Conservation (phyloP, 768 basidiomycete species). For the Hericium rajendrae region DNA sequence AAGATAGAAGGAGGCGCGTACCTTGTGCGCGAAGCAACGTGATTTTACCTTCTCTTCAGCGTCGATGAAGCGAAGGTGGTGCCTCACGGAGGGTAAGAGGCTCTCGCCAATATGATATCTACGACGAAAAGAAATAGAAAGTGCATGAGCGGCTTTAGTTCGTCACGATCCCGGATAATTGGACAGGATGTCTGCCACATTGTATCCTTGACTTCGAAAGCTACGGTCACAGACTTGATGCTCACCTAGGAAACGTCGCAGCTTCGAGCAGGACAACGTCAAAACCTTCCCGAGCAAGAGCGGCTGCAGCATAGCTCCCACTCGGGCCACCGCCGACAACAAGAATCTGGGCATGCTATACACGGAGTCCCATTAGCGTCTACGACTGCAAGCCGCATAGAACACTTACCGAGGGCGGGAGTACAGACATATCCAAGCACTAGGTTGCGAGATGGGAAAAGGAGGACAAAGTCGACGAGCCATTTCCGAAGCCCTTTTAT, state of each 20-base stretch:
- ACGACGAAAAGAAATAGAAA: neutral
- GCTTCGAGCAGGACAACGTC: slow-evolving; percentile 50
- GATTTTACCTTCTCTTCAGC: slow-evolving; percentile 33
- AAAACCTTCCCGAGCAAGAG: slow-evolving; percentile 46
- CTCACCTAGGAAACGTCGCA: slow-evolving; percentile 44
- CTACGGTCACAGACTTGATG: neutral
- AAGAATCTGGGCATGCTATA: slow-evolving; percentile 27
- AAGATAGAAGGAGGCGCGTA: slow-evolving; percentile 12
- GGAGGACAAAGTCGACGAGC: no score
- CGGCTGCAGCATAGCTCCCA: slow-evolving; percentile 46
- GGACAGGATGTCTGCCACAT: neutral
- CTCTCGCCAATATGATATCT: slow-evolving; percentile 44
- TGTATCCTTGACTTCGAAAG: no score
- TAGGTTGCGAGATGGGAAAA: no score
- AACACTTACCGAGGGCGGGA: neutral
- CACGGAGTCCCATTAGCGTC: neutral
- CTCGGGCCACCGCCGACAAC: slow-evolving; percentile 55
- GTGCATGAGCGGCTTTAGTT: neutral
- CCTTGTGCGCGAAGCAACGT: slow-evolving; percentile 40
- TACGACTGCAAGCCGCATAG: neutral
- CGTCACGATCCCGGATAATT: neutral
- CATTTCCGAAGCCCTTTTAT: no score
- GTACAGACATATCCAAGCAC: neutral
- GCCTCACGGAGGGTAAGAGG: slow-evolving; percentile 39
- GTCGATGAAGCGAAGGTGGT: slow-evolving; percentile 43